Conservation (phyloP, 805 yeast species). For the Cyberlindnera maclurae region DNA sequence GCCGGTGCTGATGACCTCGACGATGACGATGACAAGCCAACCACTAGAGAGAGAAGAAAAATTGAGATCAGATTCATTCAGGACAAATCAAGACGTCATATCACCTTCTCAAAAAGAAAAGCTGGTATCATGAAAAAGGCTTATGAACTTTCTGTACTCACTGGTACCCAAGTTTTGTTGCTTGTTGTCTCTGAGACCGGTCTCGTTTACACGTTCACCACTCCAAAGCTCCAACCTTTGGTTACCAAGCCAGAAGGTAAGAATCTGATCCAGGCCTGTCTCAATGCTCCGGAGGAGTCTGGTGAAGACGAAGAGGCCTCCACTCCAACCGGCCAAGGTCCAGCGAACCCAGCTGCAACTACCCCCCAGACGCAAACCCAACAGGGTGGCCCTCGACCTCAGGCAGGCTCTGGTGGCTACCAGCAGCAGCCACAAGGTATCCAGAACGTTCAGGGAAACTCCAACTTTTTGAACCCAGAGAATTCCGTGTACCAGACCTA, state of each 20-base stretch:
- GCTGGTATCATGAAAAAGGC: constrained; percentile 99
- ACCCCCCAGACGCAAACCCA: constrained; percentile 6
- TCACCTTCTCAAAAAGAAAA: constrained; percentile 94
- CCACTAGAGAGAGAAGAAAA: constrained; percentile 65
- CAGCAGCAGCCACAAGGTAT: constrained; percentile 35
- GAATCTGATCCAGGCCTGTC: constrained; percentile 91
- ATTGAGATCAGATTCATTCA: constrained; percentile 96
- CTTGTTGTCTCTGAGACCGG: constrained; percentile 98
- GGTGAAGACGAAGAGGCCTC: constrained; percentile 37
- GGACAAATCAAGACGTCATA: constrained; percentile 96
- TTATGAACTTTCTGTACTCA: constrained; percentile 91
- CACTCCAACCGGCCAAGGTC: constrained; percentile 29
- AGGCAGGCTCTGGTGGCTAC: constrained; percentile 28
- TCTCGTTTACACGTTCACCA: constrained; percentile 93
- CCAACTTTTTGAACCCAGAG: constrained; percentile 41
- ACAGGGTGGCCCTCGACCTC: constrained; percentile 20
- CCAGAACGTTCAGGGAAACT: constrained; percentile 35
- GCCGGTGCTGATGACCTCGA: constrained; percentile 27
- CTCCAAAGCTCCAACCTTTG: constrained; percentile 97
- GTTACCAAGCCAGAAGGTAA: constrained; percentile 97
- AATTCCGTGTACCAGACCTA: constrained; percentile 57
- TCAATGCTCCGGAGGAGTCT: constrained; percentile 86
- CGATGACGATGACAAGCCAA: constrained; percentile 40
- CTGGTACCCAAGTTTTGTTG: constrained; percentile 94
- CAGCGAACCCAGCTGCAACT: constrained; percentile 17